phyloP scores from a whole-genome alignment of 2,329 filamentous ascomycete genomes.

The Thelonectria blattea region DNA sequence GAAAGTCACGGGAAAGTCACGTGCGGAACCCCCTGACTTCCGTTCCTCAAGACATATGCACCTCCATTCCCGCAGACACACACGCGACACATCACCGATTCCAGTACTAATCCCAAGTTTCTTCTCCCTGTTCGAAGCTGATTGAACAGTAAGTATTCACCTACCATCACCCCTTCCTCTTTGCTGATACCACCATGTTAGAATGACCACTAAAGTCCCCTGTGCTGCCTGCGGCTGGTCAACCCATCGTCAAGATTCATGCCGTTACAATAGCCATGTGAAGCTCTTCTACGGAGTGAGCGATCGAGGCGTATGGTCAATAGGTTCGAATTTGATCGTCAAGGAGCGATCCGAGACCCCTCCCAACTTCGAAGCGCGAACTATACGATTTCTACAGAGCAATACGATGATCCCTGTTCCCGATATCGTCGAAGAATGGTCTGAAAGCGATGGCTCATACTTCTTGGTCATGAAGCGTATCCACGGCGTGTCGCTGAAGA shows the following conservation, averaged over 20 bases:
- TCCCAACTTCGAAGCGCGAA: conserved; percentile 22
- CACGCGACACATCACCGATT: too few relatives aligned
- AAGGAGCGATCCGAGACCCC: conserved; percentile 33
- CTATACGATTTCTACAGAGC: conserved; percentile 18
- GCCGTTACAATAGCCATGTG: conserved; percentile 20
- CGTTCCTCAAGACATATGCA: too few relatives aligned
- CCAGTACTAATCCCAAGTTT: too few relatives aligned
- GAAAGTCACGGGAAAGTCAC: too few relatives aligned
- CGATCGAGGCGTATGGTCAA: conserved; percentile 39
- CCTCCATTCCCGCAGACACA: too few relatives aligned
- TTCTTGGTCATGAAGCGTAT: conserved; percentile 25
- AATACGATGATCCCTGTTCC: conserved; percentile 25
- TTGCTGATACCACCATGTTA: too few relatives aligned
- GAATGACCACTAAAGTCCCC: neutral
- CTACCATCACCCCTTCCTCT: too few relatives aligned
- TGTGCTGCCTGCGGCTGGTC: conserved; percentile 24
- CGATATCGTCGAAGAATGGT: conserved; percentile 15
- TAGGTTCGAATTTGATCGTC: conserved; percentile 39
- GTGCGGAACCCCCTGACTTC: too few relatives aligned
- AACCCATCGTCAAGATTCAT: conserved; percentile 10
- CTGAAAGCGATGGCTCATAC: conserved; percentile 15
- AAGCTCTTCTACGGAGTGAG: conserved; percentile 36
- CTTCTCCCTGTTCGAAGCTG: too few relatives aligned
- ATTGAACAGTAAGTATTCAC: too few relatives aligned
- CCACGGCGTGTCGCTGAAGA: conserved; percentile 20